Evolutionary conservation across 2,329 filamentous ascomycete genomes (phyloP), one percentile per base, ranked within the genome.

Genomic region (Elsinoe australis): DNA sequence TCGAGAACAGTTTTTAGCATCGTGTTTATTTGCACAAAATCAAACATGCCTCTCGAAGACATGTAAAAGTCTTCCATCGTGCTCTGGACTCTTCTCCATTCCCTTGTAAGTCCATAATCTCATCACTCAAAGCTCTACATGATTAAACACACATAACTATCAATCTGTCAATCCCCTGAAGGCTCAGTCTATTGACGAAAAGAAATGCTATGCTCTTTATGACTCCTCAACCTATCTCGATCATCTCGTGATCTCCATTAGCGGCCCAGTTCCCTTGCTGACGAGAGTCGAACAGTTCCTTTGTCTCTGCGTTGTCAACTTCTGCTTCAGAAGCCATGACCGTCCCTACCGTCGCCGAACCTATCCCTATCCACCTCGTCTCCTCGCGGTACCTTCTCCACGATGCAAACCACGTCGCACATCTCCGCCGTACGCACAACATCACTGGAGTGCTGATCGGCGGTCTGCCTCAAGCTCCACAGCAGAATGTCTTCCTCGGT

Each of bases 401-500:
- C 72, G 87, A 94, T 63, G 79, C 87, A 58, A 79, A 88, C 61
- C 80, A 82, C 54, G 83, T 88, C 52, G 81, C 84, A 58, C 77
- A 83, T 63, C 73, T 95, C 53, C 85, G 92, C 55, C 80, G 85
- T 53, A 73, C 80, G 58, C 78, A 95, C 69, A 82, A 87, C 63
- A 87, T 95, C 58, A 89, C 85, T 60, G 88, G 88, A 54, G 83
- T 92, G 24, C 74, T 95, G 49, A 82, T 86, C 51, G 92, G 92
- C 50, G 89, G 86, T 5, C 80, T 95, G 22, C 90, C 92, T 1
- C 89, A 96, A 67, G 83, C 87, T 50, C 88, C 89, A 4, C 90
- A 94, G 58, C 92, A 98, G 67, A 96, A 95, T 68, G 78, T 95
- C 50, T 96, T 96, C 63, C 77, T 90, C 51, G 87, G 89, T 36